Evolutionary conservation across 1,284 basidiomycete genomes (phyloP).

Genomic region (Malassezia caprae): DNA sequence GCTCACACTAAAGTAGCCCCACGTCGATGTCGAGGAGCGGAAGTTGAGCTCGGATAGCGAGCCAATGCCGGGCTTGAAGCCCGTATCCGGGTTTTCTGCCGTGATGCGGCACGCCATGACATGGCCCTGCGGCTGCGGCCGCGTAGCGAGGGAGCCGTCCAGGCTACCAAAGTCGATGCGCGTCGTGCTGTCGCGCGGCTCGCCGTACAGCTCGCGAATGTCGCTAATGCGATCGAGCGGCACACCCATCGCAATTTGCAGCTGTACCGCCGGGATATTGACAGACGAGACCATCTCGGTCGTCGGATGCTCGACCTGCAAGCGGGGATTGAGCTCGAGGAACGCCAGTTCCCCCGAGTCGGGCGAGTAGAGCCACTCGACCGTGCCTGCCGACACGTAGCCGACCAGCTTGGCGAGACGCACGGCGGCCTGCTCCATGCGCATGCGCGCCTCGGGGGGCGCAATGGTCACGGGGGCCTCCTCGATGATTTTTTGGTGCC

Average conservation of each 20-base stretch:
- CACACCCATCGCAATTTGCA: constrained; percentile 97
- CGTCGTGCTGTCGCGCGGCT: constrained; percentile 34
- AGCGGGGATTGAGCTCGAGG: constrained; percentile 96
- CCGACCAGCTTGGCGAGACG: constrained; percentile 94
- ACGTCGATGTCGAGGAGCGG: constrained; percentile 76
- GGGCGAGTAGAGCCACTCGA: constrained; percentile 95
- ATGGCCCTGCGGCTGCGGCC: constrained; percentile 91
- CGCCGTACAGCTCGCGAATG: constrained; percentile 88
- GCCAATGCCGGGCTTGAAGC: constrained; percentile 99
- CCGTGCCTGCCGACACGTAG: constrained; percentile 96
- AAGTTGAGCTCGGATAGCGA: constrained; percentile 97
- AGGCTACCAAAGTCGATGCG: constrained; percentile 83
- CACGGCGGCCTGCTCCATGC: constrained; percentile 98
- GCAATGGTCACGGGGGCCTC: constrained; percentile 98
- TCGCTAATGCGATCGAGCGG: constrained; percentile 90
- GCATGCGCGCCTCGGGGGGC: constrained; percentile 59
- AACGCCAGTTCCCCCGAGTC: constrained; percentile 90
- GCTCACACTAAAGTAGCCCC: constrained; percentile 97
- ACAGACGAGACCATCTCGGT: constrained; percentile 99
- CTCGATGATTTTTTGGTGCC: constrained; percentile 99
- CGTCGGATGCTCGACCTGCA: constrained; percentile 91
- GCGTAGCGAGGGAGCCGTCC: constrained; percentile 52
- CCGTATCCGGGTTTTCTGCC: constrained; percentile 97
- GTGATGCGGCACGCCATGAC: constrained; percentile 99
- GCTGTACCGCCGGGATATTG: constrained; percentile 92